Evolutionary conservation across 139 green algal genomes (phyloP).

Genomic region (Closterium sp.): DNA sequence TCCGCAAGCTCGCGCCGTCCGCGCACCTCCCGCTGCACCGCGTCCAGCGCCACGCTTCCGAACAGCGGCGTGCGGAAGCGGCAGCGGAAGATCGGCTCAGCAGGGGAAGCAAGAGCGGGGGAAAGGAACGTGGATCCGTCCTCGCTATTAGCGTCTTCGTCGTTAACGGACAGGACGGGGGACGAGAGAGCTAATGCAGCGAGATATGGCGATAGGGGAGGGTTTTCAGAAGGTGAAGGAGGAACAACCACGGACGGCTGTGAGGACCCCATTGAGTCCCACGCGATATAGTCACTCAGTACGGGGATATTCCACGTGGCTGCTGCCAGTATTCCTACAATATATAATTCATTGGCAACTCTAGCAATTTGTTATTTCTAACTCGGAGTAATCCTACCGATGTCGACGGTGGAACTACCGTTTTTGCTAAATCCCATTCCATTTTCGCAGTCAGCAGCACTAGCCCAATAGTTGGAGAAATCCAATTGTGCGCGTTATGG

Average conservation of each 20-base stretch:
- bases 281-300: not conserved
- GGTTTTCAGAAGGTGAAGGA: not conserved
- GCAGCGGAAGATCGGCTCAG: not conserved
- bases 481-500: no score
- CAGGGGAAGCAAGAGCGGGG: not conserved
- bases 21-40: not conserved
- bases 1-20: not conserved
- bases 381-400: no score
- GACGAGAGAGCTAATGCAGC: not conserved
- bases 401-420: no score
- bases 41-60: not conserved
- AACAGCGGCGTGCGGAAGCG: not conserved
- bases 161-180: not conserved
- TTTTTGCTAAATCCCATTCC: no score
- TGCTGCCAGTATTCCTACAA: no score
- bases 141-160: not conserved
- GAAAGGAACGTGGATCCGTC: not conserved
- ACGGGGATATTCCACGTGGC: no score
- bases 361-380: no score
- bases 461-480: no score
- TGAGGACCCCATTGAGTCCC: not conserved
- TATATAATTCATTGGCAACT: no score
- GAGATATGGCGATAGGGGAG: not conserved
- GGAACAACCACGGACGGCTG: not conserved
- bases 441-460: no score